A percentile compares a stretch with the other conserved stretches of the same genome.
Conservation (phyloP, 495 filamentous ascomycete species). For the Platismatia glauca region DNA sequence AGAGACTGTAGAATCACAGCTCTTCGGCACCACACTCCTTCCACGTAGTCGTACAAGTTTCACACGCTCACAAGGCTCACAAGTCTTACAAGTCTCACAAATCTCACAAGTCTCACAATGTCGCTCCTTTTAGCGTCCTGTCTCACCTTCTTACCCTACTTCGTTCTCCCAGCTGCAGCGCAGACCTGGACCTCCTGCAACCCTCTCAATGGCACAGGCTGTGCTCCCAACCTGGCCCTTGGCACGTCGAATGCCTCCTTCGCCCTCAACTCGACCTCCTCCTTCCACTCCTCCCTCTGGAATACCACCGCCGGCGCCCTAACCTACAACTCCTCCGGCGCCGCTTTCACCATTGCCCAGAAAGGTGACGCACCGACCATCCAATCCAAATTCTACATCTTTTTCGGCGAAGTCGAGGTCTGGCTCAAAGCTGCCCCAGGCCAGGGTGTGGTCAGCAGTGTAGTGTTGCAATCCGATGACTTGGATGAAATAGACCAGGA, state of each 20-base stretch:
- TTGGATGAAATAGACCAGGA: constrained; percentile 94
- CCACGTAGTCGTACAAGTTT: neutral
- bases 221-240: constrained; percentile 61
- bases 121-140: constrained; percentile 19
- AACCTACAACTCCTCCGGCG: constrained; percentile 34
- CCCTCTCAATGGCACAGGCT: constrained; percentile 49
- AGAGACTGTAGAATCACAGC: neutral
- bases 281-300: constrained; percentile 48
- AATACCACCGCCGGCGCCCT: constrained; percentile 50
- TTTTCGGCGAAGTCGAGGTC: constrained; percentile 70
- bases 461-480: constrained; percentile 81
- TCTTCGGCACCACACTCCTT: neutral
- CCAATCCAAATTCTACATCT: constrained; percentile 68
- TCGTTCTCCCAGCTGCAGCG: constrained; percentile 37
- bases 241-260: constrained; percentile 38
- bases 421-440: constrained; percentile 64
- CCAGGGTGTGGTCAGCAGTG: constrained; percentile 66
- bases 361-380: constrained; percentile 63
- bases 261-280: constrained; percentile 54
- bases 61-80: neutral
- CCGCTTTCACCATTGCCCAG: constrained; percentile 60
- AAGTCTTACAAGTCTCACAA: neutral
- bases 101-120: neutral
- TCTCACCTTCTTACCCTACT: constrained; percentile 29
- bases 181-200: constrained; percentile 63